Evolutionary conservation across 192 early-diverging fungal genomes (phyloP).

Genomic region (Backusella tarrabulga): DNA sequence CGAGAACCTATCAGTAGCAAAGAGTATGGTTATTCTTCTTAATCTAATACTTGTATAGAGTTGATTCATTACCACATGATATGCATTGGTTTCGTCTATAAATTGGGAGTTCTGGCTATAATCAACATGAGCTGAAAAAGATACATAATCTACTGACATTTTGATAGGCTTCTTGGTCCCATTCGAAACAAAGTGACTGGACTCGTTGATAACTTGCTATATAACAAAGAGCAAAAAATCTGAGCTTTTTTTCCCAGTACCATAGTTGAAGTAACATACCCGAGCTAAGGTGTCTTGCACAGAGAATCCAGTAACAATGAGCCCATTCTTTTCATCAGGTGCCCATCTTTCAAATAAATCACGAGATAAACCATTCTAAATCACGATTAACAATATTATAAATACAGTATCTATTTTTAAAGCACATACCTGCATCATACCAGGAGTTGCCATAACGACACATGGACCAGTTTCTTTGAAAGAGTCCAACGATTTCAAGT

Average conservation of each 20-base stretch:
- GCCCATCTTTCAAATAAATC: slow-evolving; percentile 97
- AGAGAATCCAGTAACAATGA: slow-evolving; percentile 96
- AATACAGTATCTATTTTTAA: neutral
- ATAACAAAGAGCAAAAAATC: neutral
- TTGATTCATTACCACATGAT: slow-evolving; percentile 66
- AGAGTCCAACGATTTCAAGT: slow-evolving; percentile 76
- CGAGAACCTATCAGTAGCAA: slow-evolving; percentile 60
- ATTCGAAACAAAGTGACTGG: slow-evolving; percentile 73
- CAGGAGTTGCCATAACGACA: slow-evolving; percentile 98
- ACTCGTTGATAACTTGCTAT: slow-evolving; percentile 72
- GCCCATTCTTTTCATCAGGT: slow-evolving; percentile 85
- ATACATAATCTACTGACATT: slow-evolving; percentile 89
- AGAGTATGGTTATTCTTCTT: neutral
- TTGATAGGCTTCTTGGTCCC: slow-evolving; percentile 77
- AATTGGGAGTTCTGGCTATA: slow-evolving; percentile 94
- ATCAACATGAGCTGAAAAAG: slow-evolving; percentile 98
- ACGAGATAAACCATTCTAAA: slow-evolving; percentile 83
- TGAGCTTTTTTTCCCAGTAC: slow-evolving; percentile 20
- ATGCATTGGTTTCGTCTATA: slow-evolving; percentile 91
- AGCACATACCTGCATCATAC: slow-evolving; percentile 83
- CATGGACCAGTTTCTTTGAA: slow-evolving; percentile 96
- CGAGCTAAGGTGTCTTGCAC: slow-evolving; percentile 94
- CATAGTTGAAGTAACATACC: slow-evolving; percentile 31
- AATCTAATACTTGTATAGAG: neutral
- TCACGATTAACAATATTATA: too few relatives aligned